phyloP scores from a whole-genome alignment of 129 eudicot genomes.

The Apium graveolens region DNA sequence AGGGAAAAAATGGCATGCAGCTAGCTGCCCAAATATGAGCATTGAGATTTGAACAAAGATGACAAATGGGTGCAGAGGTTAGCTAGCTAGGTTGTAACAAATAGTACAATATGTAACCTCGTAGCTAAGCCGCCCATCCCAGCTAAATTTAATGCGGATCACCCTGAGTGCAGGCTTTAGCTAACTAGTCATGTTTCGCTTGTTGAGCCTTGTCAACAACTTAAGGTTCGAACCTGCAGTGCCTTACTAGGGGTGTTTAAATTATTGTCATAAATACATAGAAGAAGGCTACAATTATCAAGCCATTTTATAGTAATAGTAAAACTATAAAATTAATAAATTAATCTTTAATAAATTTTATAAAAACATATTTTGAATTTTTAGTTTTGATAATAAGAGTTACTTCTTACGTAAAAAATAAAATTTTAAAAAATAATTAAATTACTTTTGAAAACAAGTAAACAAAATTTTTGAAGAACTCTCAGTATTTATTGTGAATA shows the following conservation, averaged over 20 bases:
- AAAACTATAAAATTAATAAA: too few relatives aligned
- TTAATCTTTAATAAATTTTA: too few relatives aligned
- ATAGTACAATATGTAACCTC: neutral
- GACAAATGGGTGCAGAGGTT: neutral
- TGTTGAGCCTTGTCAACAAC: constrained; percentile 9
- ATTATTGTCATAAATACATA: too few relatives aligned
- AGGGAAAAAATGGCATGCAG: neutral
- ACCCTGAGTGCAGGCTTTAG: neutral
- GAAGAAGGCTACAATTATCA: too few relatives aligned
- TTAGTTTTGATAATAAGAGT: too few relatives aligned
- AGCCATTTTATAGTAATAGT: too few relatives aligned
- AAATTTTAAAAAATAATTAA: too few relatives aligned
- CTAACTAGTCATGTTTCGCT: neutral
- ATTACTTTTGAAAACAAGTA: too few relatives aligned
- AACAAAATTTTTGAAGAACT: too few relatives aligned
- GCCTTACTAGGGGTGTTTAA: neutral
- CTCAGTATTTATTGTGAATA: too few relatives aligned
- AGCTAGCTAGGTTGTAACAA: neutral
- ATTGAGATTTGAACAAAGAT: neutral
- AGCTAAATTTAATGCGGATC: neutral
- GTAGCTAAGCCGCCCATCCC: neutral
- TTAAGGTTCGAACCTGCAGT: constrained; percentile 16
- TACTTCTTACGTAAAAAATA: too few relatives aligned
- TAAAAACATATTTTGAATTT: too few relatives aligned
- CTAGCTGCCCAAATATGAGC: neutral